These are phyloP conservation scores for Coemansia sp. DNA, from an alignment of 192 early-diverging fungal species.

Conservation along the genomic window DNA sequence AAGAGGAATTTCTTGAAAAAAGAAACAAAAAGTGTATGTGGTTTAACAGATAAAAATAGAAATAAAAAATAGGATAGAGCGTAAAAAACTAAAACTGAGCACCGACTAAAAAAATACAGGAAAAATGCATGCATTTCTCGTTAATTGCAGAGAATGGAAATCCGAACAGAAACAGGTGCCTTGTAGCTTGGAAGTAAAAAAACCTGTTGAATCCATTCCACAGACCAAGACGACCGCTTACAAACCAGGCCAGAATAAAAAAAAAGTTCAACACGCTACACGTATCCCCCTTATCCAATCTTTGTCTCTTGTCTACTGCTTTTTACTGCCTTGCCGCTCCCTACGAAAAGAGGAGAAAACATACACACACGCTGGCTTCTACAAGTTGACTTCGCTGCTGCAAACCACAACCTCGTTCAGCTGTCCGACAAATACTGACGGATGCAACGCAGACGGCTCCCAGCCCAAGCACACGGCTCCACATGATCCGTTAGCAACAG, in stretches of 20 bases:
- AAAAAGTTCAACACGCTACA: too few species aligned
- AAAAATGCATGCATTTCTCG: background rate
- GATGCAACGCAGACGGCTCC: background rate
- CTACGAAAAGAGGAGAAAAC: background rate
- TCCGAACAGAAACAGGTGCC: background rate
- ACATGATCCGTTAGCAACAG: constrained; percentile 14
- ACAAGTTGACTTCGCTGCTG: background rate
- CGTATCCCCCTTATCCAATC: background rate
- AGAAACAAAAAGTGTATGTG: background rate
- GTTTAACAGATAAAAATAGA: background rate
- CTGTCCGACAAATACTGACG: background rate
- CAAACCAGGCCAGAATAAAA: too few species aligned
- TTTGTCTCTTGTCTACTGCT: background rate
- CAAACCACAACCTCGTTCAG: constrained; percentile 1
- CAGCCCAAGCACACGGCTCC: constrained; percentile 24
- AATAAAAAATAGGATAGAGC: background rate
- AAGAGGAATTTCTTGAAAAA: background rate
- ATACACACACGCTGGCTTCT: background rate
- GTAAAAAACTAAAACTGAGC: background rate
- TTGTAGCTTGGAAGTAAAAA: background rate
- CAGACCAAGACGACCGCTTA: too few species aligned
- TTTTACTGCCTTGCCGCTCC: background rate
- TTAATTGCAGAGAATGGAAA: background rate
- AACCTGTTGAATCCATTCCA: background rate
- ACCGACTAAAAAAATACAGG: background rate